Evolutionary conservation across 2,329 filamentous ascomycete genomes (phyloP).

Genomic region (Sporothrix dimorphospora): DNA sequence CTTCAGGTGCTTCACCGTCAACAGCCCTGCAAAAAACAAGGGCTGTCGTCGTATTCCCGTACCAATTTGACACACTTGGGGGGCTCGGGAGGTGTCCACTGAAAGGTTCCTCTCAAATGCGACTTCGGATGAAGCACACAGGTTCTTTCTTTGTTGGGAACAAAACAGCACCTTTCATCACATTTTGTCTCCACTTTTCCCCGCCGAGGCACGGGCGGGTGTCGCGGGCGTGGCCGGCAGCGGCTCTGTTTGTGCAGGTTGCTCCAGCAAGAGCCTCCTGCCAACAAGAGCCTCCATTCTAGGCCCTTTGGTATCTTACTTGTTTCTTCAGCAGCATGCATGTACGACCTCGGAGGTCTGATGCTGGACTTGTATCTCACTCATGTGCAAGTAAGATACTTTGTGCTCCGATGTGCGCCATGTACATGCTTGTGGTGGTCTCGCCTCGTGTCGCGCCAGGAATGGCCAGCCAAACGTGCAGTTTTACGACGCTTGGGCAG

Average conservation of each 20-base stretch:
- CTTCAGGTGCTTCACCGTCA: too few relatives aligned
- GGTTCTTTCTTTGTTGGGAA: too few relatives aligned
- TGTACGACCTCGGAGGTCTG: constrained; percentile 1
- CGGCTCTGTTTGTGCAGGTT: not conserved
- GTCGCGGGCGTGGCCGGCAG: constrained; percentile 9
- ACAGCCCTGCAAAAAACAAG: not conserved
- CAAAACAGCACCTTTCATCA: not conserved
- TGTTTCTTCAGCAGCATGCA: not conserved
- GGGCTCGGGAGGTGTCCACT: too few relatives aligned
- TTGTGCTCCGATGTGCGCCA: not conserved
- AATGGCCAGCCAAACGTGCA: not conserved
- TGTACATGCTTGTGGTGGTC: not conserved
- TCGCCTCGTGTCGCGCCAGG: not conserved
- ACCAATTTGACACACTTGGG: too few relatives aligned
- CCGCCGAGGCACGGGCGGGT: constrained; percentile 7
- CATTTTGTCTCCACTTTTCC: not conserved
- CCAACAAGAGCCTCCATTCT: not conserved
- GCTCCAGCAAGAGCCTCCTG: not conserved
- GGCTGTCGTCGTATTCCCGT: not conserved
- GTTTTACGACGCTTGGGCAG: not conserved
- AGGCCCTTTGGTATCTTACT: not conserved
- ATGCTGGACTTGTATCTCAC: not conserved
- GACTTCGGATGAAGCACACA: not conserved
- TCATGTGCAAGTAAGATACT: not conserved
- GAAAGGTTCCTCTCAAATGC: too few relatives aligned